Conservation (phyloP, 2,329 filamentous ascomycete genomes). For the Raffaelea albimanens region DNA sequence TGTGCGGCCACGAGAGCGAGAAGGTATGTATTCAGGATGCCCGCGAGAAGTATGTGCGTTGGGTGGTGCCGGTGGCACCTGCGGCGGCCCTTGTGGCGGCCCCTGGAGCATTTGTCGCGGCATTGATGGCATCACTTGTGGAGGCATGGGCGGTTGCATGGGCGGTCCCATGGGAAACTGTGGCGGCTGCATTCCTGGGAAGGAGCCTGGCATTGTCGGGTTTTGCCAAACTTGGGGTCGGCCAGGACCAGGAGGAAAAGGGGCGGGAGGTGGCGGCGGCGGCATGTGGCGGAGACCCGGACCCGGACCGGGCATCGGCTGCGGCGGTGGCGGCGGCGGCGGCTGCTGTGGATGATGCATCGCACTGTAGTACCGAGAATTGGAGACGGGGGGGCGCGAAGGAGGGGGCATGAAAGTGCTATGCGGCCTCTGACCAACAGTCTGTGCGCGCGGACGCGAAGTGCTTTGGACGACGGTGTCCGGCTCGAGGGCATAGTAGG, state of each 20-base stretch:
- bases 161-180: too few relatives aligned
- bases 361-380: slow-evolving; percentile 23
- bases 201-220: not conserved
- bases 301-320: not conserved
- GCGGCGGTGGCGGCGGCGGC: slow-evolving; percentile 9
- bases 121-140: not conserved
- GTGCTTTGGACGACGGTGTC: slow-evolving; percentile 17
- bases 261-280: not conserved
- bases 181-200: not conserved
- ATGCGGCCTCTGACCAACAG: slow-evolving; percentile 21
- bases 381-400: slow-evolving; percentile 26
- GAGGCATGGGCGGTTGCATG: slow-evolving; percentile 6
- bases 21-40: not conserved
- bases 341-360: slow-evolving; percentile 18
- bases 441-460: slow-evolving; percentile 30
- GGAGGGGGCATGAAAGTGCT: too few relatives aligned
- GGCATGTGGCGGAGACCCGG: too few relatives aligned
- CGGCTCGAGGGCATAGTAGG: slow-evolving; percentile 29
- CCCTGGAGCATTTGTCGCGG: slow-evolving; percentile 4
- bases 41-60: not conserved
- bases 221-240: too few relatives aligned
- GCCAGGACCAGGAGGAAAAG: not conserved
- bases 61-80: not conserved
- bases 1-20: not conserved
- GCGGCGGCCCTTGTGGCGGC: slow-evolving; percentile 1